Evolutionary conservation across 306 rosid species (phyloP).

Genomic region (Ormosia emarginata): DNA sequence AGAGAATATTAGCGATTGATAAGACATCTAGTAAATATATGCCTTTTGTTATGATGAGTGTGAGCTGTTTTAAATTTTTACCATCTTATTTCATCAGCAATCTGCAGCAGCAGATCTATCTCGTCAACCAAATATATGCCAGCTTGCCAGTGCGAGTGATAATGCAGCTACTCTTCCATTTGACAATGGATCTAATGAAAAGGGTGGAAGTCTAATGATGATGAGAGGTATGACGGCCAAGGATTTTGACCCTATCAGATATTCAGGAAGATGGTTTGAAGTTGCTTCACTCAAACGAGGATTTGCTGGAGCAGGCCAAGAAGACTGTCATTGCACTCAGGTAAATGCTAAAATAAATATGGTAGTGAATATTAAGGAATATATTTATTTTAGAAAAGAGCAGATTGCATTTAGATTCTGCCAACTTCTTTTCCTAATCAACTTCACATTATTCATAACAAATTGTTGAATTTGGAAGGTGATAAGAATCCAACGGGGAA

Average conservation of each 20-base stretch:
- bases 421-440: neutral
- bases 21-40: neutral
- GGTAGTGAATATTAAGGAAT: conserved; percentile 8
- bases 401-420: neutral
- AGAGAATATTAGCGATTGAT: neutral
- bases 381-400: neutral
- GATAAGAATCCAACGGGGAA: no score
- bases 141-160: conserved; percentile 55
- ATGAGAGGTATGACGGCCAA: conserved; percentile 95
- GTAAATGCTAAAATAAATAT: conserved; percentile 43
- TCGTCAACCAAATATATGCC: conserved; percentile 44
- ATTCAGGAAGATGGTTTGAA: conserved; percentile 98
- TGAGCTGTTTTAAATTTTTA: neutral
- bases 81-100: conserved; percentile 38
- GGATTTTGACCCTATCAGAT: conserved; percentile 70
- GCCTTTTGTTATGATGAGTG: conserved; percentile 8
- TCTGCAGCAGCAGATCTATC: conserved; percentile 59
- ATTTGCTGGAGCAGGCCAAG: conserved; percentile 97
- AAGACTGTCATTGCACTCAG: conserved; percentile 99
- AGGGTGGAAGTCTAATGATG: conserved; percentile 64
- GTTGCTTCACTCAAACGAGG: conserved; percentile 98
- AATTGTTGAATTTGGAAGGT: neutral
- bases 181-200: conserved; percentile 47
- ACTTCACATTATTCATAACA: neutral
- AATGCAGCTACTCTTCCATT: conserved; percentile 43